phyloP scores from a whole-genome alignment of 371 early-diverging fungal genomes.

The Mucor sp. region DNA sequence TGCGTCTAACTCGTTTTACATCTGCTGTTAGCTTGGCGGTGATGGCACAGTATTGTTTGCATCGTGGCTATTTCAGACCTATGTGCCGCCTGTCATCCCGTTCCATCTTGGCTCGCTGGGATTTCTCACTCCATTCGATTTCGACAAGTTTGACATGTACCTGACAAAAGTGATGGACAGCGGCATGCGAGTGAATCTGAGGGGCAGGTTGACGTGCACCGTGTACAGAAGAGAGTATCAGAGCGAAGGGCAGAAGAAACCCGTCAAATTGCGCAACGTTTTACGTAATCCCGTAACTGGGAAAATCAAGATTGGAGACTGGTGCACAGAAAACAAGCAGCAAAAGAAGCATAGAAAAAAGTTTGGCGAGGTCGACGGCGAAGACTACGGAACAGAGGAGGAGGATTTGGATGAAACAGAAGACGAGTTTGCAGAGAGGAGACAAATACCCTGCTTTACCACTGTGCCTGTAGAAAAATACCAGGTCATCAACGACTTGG shows the following conservation, averaged over 20 bases:
- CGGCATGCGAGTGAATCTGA: constrained; percentile 82
- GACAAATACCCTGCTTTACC: constrained; percentile 50
- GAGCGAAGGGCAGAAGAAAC: constrained; percentile 16
- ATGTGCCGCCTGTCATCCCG: constrained; percentile 91
- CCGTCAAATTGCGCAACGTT: constrained; percentile 40
- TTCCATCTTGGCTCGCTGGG: constrained; percentile 91
- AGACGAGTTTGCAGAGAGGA: constrained; percentile 22
- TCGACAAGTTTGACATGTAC: constrained; percentile 58
- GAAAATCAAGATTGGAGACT: constrained; percentile 49
- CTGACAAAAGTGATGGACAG: constrained; percentile 63
- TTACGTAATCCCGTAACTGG: constrained; percentile 49
- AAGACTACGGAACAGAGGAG: constrained; percentile 24
- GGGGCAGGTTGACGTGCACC: constrained; percentile 88
- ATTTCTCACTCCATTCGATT: constrained; percentile 90
- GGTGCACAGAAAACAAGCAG: constrained; percentile 27
- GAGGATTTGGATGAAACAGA: constrained; percentile 9
- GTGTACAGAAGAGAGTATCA: constrained; percentile 65
- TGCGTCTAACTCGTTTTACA: neutral
- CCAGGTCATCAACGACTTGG: constrained; percentile 80
- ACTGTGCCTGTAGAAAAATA: constrained; percentile 57
- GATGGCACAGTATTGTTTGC: constrained; percentile 91
- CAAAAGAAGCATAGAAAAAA: constrained; percentile 23
- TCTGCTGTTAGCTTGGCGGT: constrained; percentile 75
- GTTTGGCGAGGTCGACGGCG: constrained; percentile 54
- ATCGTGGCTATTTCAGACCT: constrained; percentile 89